Evolutionary conservation across 495 filamentous ascomycete species (phyloP).

Genomic region (Talaromyces nanjingensis): DNA sequence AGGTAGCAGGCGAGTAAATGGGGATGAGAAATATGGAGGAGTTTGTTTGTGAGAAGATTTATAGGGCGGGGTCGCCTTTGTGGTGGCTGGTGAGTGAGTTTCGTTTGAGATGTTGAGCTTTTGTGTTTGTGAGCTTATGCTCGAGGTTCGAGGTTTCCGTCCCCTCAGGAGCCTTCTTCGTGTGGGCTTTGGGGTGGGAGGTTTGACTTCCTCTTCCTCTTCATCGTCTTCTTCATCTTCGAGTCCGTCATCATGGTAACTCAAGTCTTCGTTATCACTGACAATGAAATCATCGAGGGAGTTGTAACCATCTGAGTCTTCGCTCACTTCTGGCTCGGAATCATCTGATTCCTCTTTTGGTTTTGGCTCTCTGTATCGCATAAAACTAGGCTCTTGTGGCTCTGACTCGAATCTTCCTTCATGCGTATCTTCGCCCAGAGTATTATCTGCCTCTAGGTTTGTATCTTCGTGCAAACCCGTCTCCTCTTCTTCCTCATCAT

Average conservation of each 20-base stretch:
- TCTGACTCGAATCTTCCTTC: constrained; percentile 11
- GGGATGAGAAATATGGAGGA: not conserved
- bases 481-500: constrained; percentile 11
- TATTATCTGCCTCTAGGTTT: not conserved
- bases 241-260: constrained; percentile 30
- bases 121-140: constrained; percentile 12
- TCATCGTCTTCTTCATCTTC: constrained; percentile 21
- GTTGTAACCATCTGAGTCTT: constrained; percentile 25
- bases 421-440: not conserved
- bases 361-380: constrained; percentile 5
- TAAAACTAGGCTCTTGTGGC: not conserved
- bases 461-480: not conserved
- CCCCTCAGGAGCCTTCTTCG: constrained; percentile 31
- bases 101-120: constrained; percentile 19
- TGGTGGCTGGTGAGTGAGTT: constrained; percentile 3
- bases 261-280: constrained; percentile 38
- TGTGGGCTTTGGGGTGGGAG: constrained; percentile 16
- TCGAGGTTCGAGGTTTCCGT: constrained; percentile 17
- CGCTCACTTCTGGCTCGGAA: constrained; percentile 3
- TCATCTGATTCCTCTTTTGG: constrained; percentile 5
- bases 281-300: constrained; percentile 41
- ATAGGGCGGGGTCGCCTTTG: not conserved
- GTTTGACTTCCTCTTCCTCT: constrained; percentile 9
- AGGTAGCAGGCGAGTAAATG: not conserved
- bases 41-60: not conserved